Conservation (phyloP, 2,329 filamentous ascomycete genomes). For the Tricladium varicosporioides region DNA sequence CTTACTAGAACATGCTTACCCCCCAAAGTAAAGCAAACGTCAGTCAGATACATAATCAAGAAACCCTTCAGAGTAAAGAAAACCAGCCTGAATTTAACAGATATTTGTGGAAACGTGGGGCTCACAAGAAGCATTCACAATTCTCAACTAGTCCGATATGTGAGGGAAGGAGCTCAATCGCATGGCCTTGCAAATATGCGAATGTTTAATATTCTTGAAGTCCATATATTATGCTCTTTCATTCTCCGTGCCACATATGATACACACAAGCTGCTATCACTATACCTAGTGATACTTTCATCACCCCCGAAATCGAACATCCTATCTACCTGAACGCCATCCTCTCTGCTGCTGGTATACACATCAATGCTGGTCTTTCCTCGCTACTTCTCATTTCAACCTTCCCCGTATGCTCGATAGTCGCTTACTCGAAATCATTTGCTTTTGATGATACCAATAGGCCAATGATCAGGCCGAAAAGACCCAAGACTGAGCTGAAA, state of each 20-base stretch:
- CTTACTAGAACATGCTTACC: too few species aligned
- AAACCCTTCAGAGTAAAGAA: too few species aligned
- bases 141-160: too few species aligned
- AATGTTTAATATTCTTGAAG: not conserved
- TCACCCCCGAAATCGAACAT: slow-evolving; percentile 16
- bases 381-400: not conserved
- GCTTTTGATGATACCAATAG: slow-evolving; percentile 86
- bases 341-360: slow-evolving; percentile 22
- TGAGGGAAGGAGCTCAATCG: too few species aligned
- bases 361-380: slow-evolving; percentile 11
- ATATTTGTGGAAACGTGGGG: not conserved
- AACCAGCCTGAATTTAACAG: not conserved
- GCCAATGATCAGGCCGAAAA: slow-evolving; percentile 95
- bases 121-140: too few species aligned
- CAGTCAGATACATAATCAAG: too few species aligned
- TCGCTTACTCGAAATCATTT: slow-evolving; percentile 55
- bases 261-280: slow-evolving; percentile 27
- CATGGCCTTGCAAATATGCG: too few species aligned
- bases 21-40: too few species aligned
- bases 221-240: not conserved
- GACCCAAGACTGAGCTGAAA: slow-evolving; percentile 94
- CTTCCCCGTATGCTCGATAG: not conserved
- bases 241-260: slow-evolving; percentile 17
- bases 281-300: slow-evolving; percentile 15
- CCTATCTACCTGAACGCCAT: slow-evolving; percentile 25